Conservation (phyloP, 768 basidiomycete species). For the Mycena vitilis region DNA sequence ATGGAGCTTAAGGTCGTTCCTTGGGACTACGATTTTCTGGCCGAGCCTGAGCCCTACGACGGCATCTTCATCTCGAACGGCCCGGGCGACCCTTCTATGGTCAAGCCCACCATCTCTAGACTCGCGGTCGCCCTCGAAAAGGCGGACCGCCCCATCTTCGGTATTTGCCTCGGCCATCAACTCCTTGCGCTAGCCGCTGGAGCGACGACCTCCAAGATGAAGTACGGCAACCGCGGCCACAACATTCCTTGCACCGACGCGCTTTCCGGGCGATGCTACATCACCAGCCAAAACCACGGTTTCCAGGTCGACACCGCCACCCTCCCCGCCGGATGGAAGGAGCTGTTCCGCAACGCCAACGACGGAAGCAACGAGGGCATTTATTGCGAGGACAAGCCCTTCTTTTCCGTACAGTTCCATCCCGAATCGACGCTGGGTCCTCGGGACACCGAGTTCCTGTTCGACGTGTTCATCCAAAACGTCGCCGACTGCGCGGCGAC, state of each 20-base stretch:
- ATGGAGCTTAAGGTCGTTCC: constrained; percentile 97
- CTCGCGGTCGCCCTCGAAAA: constrained; percentile 76
- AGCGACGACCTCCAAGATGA: constrained; percentile 97
- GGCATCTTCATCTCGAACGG: constrained; percentile 98
- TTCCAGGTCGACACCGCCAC: constrained; percentile 90
- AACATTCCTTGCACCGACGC: constrained; percentile 98
- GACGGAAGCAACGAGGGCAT: constrained; percentile 98
- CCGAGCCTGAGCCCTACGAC: constrained; percentile 86
- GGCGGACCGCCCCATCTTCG: constrained; percentile 90
- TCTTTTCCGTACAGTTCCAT: constrained; percentile 99
- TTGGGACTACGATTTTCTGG: constrained; percentile 93
- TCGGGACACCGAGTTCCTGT: constrained; percentile 97
- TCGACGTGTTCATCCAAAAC: constrained; percentile 95
- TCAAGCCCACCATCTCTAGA: constrained; percentile 75
- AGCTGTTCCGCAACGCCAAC: constrained; percentile 96
- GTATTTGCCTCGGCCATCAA: constrained; percentile 99
- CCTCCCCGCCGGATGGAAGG: constrained; percentile 89
- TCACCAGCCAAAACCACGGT: constrained; percentile 99
- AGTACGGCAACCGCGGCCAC: constrained; percentile 98
- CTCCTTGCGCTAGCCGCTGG: constrained; percentile 95
- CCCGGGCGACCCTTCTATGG: constrained; percentile 94
- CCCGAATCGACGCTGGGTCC: constrained; percentile 98
- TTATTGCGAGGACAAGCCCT: constrained; percentile 91
- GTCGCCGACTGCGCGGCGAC: constrained; percentile 79
- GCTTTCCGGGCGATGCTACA: constrained; percentile 95